Evolutionary conservation across 23 red algal genomes (phyloP).

Genomic region (Cyanidioschyzon merolae): DNA sequence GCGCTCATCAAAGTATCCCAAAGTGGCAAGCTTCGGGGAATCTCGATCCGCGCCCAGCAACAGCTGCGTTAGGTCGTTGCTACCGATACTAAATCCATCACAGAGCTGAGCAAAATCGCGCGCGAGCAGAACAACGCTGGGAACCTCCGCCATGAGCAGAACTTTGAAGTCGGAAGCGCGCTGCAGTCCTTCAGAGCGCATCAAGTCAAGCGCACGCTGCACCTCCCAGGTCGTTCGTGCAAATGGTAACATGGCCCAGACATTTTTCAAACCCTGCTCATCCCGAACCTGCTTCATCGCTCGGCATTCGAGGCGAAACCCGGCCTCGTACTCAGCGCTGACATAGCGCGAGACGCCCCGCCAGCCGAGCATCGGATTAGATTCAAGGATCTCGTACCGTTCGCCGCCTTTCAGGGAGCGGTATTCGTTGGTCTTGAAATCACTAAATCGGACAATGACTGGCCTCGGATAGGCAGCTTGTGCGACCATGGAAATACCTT

Average conservation of each 20-base stretch:
- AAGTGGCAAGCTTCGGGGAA: constrained; percentile 14
- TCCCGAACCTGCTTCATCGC: constrained; percentile 19
- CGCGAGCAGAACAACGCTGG: constrained; percentile 22
- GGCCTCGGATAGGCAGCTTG: constrained; percentile 16
- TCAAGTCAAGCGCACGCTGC: not conserved
- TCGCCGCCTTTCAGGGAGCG: constrained; percentile 16
- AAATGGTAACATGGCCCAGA: constrained; percentile 31
- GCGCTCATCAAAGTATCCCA: constrained; percentile 25
- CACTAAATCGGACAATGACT: constrained; percentile 25
- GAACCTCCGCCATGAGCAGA: constrained; percentile 24
- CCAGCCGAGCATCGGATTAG: constrained; percentile 30
- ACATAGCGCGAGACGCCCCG: constrained; percentile 29
- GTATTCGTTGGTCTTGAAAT: constrained; percentile 37
- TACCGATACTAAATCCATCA: constrained; percentile 31
- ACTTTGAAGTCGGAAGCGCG: constrained; percentile 22
- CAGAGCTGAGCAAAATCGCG: constrained; percentile 21
- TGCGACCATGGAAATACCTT: constrained; percentile 28
- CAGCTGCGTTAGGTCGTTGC: constrained; percentile 28
- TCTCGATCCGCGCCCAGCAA: constrained; percentile 24
- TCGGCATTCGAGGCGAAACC: constrained; percentile 21
- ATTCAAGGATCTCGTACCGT: constrained; percentile 20
- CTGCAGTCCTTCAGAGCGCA: constrained; percentile 16
- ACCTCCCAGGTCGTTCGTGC: constrained; percentile 24
- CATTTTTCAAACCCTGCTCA: constrained; percentile 27
- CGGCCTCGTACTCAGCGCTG: constrained; percentile 18